These are phyloP conservation scores for Aspergillus pseudoterreus DNA, from an alignment of 2,329 filamentous ascomycete species.

Conservation along the genomic window DNA sequence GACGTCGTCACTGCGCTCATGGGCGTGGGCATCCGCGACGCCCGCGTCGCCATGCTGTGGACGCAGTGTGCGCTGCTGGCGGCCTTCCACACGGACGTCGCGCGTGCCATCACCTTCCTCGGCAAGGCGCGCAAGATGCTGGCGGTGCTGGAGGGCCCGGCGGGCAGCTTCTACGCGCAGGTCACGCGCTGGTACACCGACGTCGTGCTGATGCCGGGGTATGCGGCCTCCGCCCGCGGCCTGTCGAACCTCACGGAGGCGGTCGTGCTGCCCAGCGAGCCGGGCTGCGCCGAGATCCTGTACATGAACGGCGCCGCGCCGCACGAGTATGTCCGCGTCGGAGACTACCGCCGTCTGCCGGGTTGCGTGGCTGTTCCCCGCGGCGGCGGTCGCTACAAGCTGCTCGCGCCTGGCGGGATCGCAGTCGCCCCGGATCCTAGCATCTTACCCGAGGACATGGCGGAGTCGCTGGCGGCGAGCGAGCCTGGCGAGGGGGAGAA, in stretches of 20 bases:
- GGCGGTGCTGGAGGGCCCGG: conserved; percentile 9
- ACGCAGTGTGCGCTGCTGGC: conserved; percentile 21
- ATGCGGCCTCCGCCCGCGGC: conserved; percentile 14
- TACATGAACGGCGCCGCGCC: conserved; percentile 14
- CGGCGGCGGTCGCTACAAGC: background rate
- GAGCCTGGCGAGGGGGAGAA: background rate
- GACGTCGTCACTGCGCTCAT: conserved; percentile 6
- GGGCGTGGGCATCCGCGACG: conserved; percentile 8
- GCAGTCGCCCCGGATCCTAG: background rate
- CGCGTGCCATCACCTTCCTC: conserved; percentile 18
- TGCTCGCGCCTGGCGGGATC: too few species aligned
- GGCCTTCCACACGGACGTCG: conserved; percentile 21
- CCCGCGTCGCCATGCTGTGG: conserved; percentile 14
- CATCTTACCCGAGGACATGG: too few species aligned
- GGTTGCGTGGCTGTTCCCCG: background rate
- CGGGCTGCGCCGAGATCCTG: conserved; percentile 7
- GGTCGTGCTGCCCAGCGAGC: background rate
- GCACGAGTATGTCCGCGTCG: conserved; percentile 12
- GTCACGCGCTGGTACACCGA: conserved; percentile 5
- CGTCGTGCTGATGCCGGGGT: conserved; percentile 10
- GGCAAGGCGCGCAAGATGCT: conserved; percentile 10
- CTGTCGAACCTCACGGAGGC: conserved; percentile 8
- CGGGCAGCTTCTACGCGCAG: conserved; percentile 5
- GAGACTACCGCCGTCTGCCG: conserved; percentile 4
- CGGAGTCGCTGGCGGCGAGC: too few species aligned